A percentile compares a stretch with the other conserved stretches of the same genome.
Conservation (phyloP, 306 rosid species). For the Glycine soja region DNA sequence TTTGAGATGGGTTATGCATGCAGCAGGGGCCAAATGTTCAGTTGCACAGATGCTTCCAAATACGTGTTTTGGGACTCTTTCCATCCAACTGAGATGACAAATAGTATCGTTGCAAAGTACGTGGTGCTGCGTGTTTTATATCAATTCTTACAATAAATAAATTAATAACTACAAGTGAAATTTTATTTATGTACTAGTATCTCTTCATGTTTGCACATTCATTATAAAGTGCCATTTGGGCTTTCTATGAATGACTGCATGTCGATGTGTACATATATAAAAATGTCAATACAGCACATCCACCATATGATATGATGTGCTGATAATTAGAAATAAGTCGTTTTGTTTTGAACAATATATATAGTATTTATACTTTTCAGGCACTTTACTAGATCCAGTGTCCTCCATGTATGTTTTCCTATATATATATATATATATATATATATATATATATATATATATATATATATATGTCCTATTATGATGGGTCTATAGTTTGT, state of each 20-base stretch:
- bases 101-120: slow-evolving; percentile 52
- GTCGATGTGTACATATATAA: slow-evolving; percentile 34
- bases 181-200: slow-evolving; percentile 17
- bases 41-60: slow-evolving; percentile 79
- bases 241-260: slow-evolving; percentile 10
- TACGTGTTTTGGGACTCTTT: slow-evolving; percentile 71
- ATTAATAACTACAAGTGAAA: background rate
- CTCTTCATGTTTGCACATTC: slow-evolving; percentile 23
- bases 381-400: background rate
- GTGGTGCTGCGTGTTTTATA: slow-evolving; percentile 47
- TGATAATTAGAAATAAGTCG: slow-evolving; percentile 37
- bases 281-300: slow-evolving; percentile 40
- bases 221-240: slow-evolving; percentile 29
- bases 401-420: slow-evolving; percentile 3
- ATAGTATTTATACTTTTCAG: slow-evolving; percentile 10
- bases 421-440: background rate
- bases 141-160: slow-evolving; percentile 27
- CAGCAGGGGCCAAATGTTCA: slow-evolving; percentile 58
- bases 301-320: slow-evolving; percentile 40
- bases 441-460: background rate
- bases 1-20: slow-evolving; percentile 93
- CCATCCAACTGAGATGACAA: slow-evolving; percentile 67
- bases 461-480: background rate
- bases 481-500: background rate
- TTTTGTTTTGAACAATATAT: slow-evolving; percentile 29